These are phyloP conservation scores for Pythium plurisporium DNA, from an alignment of 352 stramenopile genomes.

Conservation along the genomic window DNA sequence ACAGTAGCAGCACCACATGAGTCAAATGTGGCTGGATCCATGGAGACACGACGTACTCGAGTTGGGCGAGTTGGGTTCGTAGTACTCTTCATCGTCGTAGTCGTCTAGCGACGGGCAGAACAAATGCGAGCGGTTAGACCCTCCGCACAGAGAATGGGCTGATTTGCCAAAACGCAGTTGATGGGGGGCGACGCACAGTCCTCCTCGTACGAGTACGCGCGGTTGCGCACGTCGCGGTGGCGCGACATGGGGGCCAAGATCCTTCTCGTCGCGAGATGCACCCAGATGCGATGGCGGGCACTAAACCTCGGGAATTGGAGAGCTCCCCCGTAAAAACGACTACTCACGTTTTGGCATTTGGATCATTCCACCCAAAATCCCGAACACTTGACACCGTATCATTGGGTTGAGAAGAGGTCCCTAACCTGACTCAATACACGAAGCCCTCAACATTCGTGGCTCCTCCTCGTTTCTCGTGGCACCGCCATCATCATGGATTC, in stretches of 20 bases:
- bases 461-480: background rate
- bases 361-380: too few species aligned
- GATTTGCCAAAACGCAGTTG: background rate
- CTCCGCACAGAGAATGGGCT: background rate
- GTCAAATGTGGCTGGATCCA: background rate
- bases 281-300: background rate
- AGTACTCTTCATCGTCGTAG: constrained; percentile 68
- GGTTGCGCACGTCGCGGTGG: constrained; percentile 83
- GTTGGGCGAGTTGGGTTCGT: constrained; percentile 57
- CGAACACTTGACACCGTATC: too few species aligned
- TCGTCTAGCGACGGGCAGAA: constrained; percentile 33
- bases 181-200: constrained; percentile 40
- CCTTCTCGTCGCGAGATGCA: background rate
- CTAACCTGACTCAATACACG: too few species aligned
- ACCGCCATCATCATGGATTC: too few species aligned
- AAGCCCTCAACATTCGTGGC: too few species aligned
- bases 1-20: background rate
- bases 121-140: background rate
- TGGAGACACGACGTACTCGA: constrained; percentile 34
- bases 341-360: background rate
- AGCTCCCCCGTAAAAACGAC: background rate
- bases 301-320: background rate
- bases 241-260: constrained; percentile 53
- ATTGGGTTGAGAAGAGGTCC: too few species aligned
- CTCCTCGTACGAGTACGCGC: constrained; percentile 87